These are phyloP conservation scores for Cytospora piceae DNA, from an alignment of 2,329 filamentous ascomycete genomes.

Conservation along the genomic window DNA sequence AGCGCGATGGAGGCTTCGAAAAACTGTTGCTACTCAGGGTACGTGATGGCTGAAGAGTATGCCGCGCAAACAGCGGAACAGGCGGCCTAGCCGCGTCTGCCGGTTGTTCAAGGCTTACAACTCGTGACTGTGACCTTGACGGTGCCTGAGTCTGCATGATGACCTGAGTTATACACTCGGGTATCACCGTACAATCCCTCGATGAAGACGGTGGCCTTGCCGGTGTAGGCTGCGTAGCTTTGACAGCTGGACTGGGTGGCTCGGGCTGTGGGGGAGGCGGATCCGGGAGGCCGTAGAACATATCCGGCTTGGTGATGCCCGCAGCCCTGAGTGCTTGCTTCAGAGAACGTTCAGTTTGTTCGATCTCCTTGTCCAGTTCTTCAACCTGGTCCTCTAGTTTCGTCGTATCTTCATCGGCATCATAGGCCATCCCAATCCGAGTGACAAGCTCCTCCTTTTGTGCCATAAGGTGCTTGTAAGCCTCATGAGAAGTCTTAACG, in stretches of 20 bases:
- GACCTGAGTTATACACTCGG: slow-evolving; percentile 49
- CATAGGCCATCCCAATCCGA: slow-evolving; percentile 54
- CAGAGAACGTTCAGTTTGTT: slow-evolving; percentile 48
- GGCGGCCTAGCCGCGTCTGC: slow-evolving; percentile 9
- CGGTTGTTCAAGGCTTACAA: slow-evolving; percentile 29
- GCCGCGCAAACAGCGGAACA: slow-evolving; percentile 32
- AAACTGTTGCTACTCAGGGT: background rate
- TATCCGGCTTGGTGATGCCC: slow-evolving; percentile 47
- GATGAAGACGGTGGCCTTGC: slow-evolving; percentile 38
- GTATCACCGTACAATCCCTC: slow-evolving; percentile 39
- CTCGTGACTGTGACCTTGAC: slow-evolving; percentile 16
- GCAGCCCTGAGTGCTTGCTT: slow-evolving; percentile 47
- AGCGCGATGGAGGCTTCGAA: slow-evolving; percentile 15
- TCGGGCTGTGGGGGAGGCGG: slow-evolving; percentile 35
- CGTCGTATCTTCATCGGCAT: slow-evolving; percentile 54
- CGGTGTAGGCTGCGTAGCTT: slow-evolving; percentile 48
- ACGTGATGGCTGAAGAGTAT: slow-evolving; percentile 15
- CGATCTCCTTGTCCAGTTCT: slow-evolving; percentile 50
- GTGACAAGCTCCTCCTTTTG: slow-evolving; percentile 52
- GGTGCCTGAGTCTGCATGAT: slow-evolving; percentile 56
- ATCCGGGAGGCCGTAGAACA: slow-evolving; percentile 42
- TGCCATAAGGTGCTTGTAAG: slow-evolving; percentile 46
- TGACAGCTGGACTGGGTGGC: slow-evolving; percentile 42
- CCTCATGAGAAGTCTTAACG: slow-evolving; percentile 46
- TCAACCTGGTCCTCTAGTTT: slow-evolving; percentile 56